A percentile compares a stretch with the other conserved stretches of the same genome.
phyloP scores from a whole-genome alignment of 2,329 filamentous ascomycete genomes.

The Fonsecaea nubica region DNA sequence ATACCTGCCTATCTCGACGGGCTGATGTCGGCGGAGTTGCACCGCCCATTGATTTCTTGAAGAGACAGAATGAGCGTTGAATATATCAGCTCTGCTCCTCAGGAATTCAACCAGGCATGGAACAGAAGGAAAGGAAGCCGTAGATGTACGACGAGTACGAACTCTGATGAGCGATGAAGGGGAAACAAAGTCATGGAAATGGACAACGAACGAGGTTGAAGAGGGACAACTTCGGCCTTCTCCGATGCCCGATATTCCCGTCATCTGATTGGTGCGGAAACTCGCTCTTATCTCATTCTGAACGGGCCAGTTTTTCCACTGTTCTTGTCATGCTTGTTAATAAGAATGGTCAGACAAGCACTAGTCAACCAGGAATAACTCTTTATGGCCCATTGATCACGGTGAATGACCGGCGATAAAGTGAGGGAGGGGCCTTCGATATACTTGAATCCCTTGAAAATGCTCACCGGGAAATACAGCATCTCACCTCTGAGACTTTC shows the following conservation, averaged over 20 bases:
- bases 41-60: slow-evolving; percentile 29
- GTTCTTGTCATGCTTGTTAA: neutral
- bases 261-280: slow-evolving; percentile 28
- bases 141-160: slow-evolving; percentile 29
- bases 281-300: slow-evolving; percentile 19
- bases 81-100: slow-evolving; percentile 11
- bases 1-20: slow-evolving; percentile 18
- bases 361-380: slow-evolving; percentile 4
- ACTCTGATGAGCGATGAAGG: slow-evolving; percentile 7
- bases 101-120: neutral
- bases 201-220: neutral
- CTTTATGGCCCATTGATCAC: neutral
- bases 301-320: neutral
- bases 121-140: neutral
- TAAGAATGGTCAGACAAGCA: neutral
- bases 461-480: no score
- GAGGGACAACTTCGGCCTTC: slow-evolving; percentile 16
- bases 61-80: slow-evolving; percentile 4
- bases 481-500: neutral
- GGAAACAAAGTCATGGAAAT: slow-evolving; percentile 5
- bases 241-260: slow-evolving; percentile 17
- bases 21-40: slow-evolving; percentile 4
- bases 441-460: neutral
- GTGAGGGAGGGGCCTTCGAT: neutral
- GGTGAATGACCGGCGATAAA: neutral